Conservation (phyloP, 306 rosid genomes). For the Prunus armeniaca region DNA sequence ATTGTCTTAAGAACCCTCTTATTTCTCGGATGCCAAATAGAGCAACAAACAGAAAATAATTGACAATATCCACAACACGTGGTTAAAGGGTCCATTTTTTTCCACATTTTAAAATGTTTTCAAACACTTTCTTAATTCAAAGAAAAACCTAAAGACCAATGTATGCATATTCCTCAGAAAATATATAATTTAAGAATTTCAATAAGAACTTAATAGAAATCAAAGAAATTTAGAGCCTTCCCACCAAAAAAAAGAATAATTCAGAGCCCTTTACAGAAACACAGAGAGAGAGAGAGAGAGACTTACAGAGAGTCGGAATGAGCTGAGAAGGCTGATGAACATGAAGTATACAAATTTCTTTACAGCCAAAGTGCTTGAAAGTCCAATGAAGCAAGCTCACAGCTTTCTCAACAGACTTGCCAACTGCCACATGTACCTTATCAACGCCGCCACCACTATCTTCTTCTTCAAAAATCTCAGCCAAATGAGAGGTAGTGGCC, state of each 20-base stretch:
- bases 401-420: conserved; percentile 56
- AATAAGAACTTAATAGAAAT: background rate
- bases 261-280: background rate
- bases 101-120: background rate
- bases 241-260: background rate
- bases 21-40: conserved; percentile 7
- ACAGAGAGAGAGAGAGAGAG: background rate
- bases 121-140: background rate
- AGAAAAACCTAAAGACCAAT: background rate
- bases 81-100: background rate
- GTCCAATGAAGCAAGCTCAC: conserved; percentile 65
- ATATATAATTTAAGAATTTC: background rate
- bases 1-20: background rate
- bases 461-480: conserved; percentile 29
- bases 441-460: conserved; percentile 6
- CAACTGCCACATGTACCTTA: conserved; percentile 63
- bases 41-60: background rate
- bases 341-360: conserved; percentile 57
- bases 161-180: background rate
- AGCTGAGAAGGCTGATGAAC: conserved; percentile 64
- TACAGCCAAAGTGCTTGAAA: conserved; percentile 34
- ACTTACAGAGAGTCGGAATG: conserved; percentile 76
- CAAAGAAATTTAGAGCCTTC: background rate
- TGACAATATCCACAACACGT: background rate
- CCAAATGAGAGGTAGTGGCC: conserved; percentile 22